phyloP scores from a whole-genome alignment of 768 basidiomycete species.

The Lyophyllum semitale region DNA sequence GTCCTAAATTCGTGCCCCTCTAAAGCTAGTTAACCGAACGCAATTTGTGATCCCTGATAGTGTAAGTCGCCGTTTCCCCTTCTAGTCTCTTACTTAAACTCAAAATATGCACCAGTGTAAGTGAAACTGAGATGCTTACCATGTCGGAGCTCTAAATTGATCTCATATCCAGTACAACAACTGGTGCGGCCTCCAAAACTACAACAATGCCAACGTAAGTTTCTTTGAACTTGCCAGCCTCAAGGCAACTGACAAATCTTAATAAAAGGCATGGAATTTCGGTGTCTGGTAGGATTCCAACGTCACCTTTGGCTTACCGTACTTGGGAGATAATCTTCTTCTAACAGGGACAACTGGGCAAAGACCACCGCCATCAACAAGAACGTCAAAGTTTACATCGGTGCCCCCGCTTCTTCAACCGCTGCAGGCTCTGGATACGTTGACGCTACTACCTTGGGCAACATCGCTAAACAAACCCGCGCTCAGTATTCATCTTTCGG shows the following conservation, averaged over 20 bases:
- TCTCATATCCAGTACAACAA: constrained; percentile 19
- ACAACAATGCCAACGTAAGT: constrained; percentile 40
- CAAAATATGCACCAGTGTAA: constrained; percentile 7
- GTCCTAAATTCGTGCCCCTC: background rate
- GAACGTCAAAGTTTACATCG: constrained; percentile 58
- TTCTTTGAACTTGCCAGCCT: too few species aligned
- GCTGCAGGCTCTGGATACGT: constrained; percentile 60
- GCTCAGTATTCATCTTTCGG: constrained; percentile 55
- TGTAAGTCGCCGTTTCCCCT: constrained; percentile 8
- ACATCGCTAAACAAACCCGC: constrained; percentile 40
- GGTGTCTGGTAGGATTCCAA: constrained; percentile 36
- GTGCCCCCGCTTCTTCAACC: constrained; percentile 51
- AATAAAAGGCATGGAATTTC: constrained; percentile 47
- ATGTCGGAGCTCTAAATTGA: background rate
- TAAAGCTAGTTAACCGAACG: background rate
- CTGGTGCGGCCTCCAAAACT: constrained; percentile 37
- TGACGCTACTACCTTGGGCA: constrained; percentile 40
- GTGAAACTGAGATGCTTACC: background rate
- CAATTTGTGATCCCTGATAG: background rate
- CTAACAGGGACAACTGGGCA: constrained; percentile 54
- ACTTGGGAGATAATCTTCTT: background rate
- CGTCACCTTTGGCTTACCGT: background rate
- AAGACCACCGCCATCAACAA: constrained; percentile 52
- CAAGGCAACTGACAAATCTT: background rate
- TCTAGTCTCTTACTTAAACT: background rate